Base-by-base conservation (phyloP, 2,329 filamentous ascomycete species). In the Emergomyces orientalis region DNA sequence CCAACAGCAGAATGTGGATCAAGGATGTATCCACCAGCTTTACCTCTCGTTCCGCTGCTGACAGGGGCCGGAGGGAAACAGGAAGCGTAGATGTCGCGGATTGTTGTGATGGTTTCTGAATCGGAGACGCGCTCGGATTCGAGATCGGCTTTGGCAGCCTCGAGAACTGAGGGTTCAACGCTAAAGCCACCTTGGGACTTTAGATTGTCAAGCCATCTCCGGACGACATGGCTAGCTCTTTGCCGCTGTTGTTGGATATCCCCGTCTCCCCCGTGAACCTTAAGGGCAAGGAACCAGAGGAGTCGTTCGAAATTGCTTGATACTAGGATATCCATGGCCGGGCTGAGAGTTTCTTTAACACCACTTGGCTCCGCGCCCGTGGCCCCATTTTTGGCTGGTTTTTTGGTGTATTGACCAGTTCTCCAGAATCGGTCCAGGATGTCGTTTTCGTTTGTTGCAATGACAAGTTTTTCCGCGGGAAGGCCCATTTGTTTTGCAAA, bases 261-360 rank as follows among this genome's bases (percentile, higher is more conserved):
- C 61, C 75, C 75, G 68, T 78, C 86, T 65, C 86, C 88, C 69
- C 88, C 84, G 64, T 77, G 86, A 65, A 86, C 88, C 68, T 89
- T 84, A 77, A 90, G 90, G 1, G 91, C 88, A 34, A 97, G 81
- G 81, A 90, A 97, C 93, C 93, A 97, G 13, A 99, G 82, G 5
- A 99, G 82, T 39, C 94, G 86, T 81, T 99, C 94, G 73, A 99
- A 97, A 80, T 99, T 99, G 74, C 89, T 94, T 30, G 89, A 93
- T 14, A 97, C 92, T 3, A 97, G 82, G 67, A 97, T 97, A 75
- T 99, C 94, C 94, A 99, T 97, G 55, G 94, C 94, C 0, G 94
- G 94, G 69, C 88, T 91, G 60, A 95, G 83, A 0, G 94, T 99
- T 78, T 96, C 92, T 78, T 91, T 92, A 65, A 93, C 91, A 45